phyloP scores from a whole-genome alignment of 257 asterid genomes.

The Datura wrightii region DNA sequence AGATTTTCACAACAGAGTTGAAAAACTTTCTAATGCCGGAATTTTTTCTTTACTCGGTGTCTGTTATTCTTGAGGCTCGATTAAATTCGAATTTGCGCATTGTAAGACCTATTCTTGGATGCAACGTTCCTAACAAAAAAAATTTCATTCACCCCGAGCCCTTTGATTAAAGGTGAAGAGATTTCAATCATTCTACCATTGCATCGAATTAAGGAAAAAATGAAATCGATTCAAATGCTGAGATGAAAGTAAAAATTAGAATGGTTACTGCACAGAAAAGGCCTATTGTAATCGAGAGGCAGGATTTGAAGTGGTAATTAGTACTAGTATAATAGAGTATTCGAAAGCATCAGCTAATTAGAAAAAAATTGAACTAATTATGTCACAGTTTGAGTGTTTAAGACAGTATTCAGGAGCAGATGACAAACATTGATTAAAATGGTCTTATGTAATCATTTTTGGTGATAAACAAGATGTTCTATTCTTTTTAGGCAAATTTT shows the following conservation, averaged over 20 bases:
- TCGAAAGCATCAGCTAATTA: not conserved
- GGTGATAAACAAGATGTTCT: not conserved
- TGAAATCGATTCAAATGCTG: not conserved
- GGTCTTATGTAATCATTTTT: not conserved
- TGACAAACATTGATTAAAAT: not conserved
- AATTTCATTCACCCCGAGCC: no score
- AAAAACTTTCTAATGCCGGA: not conserved
- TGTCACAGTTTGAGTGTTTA: not conserved
- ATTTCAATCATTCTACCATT: no score
- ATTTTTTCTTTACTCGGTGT: no score
- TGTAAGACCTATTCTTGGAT: fast-evolving
- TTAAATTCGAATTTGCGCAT: no score
- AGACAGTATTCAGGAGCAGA: not conserved
- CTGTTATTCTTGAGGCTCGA: no score
- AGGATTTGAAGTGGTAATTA: not conserved
- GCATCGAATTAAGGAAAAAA: no score
- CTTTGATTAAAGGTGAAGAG: no score
- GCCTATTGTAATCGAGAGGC: not conserved
- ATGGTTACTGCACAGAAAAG: not conserved
- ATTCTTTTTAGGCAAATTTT: not conserved
- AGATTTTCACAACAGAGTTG: not conserved
- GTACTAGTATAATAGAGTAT: not conserved
- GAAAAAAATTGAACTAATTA: not conserved
- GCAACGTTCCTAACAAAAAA: no score
- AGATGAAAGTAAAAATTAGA: not conserved